Evolutionary conservation across 805 yeast species (phyloP), one percentile per base, ranked within the genome.

Genomic region (Metschnikowia chrysomelidarum): DNA sequence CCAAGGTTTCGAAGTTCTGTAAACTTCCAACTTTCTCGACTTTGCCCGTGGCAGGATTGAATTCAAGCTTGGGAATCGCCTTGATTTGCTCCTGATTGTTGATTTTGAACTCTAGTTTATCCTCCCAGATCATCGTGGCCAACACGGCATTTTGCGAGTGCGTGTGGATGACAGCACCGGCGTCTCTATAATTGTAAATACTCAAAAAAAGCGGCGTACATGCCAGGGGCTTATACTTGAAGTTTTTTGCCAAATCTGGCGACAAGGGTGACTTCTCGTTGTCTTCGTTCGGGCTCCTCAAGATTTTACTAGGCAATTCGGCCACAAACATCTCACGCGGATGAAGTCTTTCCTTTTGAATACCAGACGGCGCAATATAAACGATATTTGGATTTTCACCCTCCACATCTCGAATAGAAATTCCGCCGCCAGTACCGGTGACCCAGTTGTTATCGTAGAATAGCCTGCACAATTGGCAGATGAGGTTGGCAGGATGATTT

Each of bases 341-440:
- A 25, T 71, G 62, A 77, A 89, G 80, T 41, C 88, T 69, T 57
- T 89, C 98, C 63, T 89, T 89, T 56, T 89, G 96, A 7, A 89
- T 95, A 1, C 97, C 97, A n/a, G 95, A 84, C 4, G 98, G 97
- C 0, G 97, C 94, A 25, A 89, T 72, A 57, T 73, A 89, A 12
- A 86, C 76, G 14, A 64, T 51, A 41, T 77, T 69, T 12, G 66
- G 65, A 36, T 64, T 62, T 9, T 26, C 32, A 1, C 70, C 73
- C 2, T 73, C 70, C 10, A 50, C 53, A 31, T 75, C 69, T 36
- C 81, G 62, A 32, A 89, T 82, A 20, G 95, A 83, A 50, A 91
- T 82, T 3, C 97, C 97, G 20, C 97, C 98, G 3, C 96, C 97
- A 1, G 98, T 91, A 3, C 97, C 97, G 0, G 96, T 81, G 49